Evolutionary conservation across 805 yeast genomes (phyloP).

Genomic region (Candida dendrica): DNA sequence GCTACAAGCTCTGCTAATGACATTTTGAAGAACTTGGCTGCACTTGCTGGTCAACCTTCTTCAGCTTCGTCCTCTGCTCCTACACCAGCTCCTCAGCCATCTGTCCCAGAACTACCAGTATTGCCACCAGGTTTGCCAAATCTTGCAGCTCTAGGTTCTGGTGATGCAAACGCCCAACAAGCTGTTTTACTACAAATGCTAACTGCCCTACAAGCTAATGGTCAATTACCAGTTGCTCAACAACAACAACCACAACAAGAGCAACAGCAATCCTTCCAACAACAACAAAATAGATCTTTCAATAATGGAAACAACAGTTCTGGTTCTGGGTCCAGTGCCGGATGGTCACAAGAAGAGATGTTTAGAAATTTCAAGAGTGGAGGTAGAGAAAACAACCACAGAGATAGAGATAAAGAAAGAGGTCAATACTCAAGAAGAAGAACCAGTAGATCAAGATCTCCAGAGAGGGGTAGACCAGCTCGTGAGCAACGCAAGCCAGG

Average conservation of each 20-base stretch:
- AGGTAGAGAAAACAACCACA: constrained; percentile 9
- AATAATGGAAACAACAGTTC: constrained; percentile 8
- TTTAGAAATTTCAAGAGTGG: constrained; percentile 18
- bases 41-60: constrained; percentile 25
- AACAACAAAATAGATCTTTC: constrained; percentile 7
- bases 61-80: constrained; percentile 5
- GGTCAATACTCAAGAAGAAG: constrained; percentile 13
- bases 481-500: constrained; percentile 4
- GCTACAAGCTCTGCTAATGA: constrained; percentile 46
- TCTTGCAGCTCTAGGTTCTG: constrained; percentile 14
- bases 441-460: constrained; percentile 22
- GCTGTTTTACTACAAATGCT: constrained; percentile 34
- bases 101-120: constrained; percentile 8
- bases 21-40: constrained; percentile 63
- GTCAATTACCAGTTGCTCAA: constrained; percentile 14
- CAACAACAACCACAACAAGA: constrained; percentile 4
- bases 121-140: constrained; percentile 8
- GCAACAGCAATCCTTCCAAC: constrained; percentile 8
- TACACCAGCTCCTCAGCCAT: constrained; percentile 4
- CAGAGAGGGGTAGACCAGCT: constrained; percentile 10
- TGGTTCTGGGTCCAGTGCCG: constrained; percentile 4
- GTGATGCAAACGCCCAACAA: constrained; percentile 29
- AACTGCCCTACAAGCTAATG: constrained; percentile 23
- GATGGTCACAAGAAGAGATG: constrained; percentile 19
- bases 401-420: constrained; percentile 18